Percentiles rank a stretch among this genome's conserved stretches.
phyloP scores from a whole-genome alignment of 2,329 filamentous ascomycete species.

The Colletotrichum eremochloae region DNA sequence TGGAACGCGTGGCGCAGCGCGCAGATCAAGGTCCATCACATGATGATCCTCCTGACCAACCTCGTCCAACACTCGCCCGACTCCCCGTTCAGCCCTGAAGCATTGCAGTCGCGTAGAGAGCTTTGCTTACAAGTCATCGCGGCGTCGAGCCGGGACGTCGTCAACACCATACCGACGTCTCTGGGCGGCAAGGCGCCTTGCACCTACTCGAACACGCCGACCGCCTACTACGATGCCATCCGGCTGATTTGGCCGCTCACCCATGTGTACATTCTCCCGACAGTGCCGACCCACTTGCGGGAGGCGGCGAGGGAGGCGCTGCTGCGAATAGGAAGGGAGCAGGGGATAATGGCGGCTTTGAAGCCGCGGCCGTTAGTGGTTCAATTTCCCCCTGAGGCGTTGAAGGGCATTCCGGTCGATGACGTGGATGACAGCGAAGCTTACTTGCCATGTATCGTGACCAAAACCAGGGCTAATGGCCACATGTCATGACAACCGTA shows the following conservation, averaged over 20 bases:
- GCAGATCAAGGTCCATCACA: conserved; percentile 53
- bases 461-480: neutral
- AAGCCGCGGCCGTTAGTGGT: conserved; percentile 13
- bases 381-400: conserved; percentile 3
- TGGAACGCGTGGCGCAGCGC: conserved; percentile 51
- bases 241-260: conserved; percentile 56
- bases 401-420: conserved; percentile 25
- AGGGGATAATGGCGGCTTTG: conserved; percentile 55
- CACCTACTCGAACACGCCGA: conserved; percentile 48
- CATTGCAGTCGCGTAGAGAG: conserved; percentile 48
- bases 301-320: conserved; percentile 48
- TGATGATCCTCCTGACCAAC: conserved; percentile 51
- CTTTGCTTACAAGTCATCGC: conserved; percentile 48
- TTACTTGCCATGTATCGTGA: neutral
- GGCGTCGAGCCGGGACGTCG: conserved; percentile 47
- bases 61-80: conserved; percentile 51
- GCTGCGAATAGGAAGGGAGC: conserved; percentile 52
- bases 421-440: neutral
- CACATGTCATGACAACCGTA: neutral
- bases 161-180: conserved; percentile 46
- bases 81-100: conserved; percentile 44
- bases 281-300: conserved; percentile 49
- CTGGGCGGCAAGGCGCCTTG: conserved; percentile 46
- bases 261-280: conserved; percentile 48
- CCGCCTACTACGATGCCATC: conserved; percentile 53